Evolutionary conservation across 2,329 filamentous ascomycete species (phyloP), one percentile per base, ranked within the genome.

Genomic region (Ascochyta lentis): DNA sequence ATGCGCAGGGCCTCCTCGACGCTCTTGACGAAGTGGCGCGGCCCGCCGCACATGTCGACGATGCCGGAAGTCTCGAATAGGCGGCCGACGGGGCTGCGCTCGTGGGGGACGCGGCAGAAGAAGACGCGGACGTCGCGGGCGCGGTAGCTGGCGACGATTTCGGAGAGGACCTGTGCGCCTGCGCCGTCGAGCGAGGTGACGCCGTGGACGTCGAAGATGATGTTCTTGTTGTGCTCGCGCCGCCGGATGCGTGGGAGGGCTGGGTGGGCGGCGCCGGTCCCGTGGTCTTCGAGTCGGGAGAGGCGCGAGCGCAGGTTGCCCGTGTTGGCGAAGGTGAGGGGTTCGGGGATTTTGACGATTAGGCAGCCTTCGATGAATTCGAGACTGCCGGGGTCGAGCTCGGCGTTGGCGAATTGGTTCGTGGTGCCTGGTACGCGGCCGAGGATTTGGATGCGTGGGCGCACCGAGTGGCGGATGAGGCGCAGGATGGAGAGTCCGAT

Each of bases 121-220:
- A 90, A 93, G 8, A 95, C 89, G 2, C 86, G 80, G 1, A 94
- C 92, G 0, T 89, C 90, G 4, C 89, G 82, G 31, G 89, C 84
- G n/a, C 88, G 81, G 73, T 98, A 98, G 27, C 81, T 84, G 43
- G 86, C 81, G 15, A 99, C 91, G 64, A 98, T 98, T 76, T 98
- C 95, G 42, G 86, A 84, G 3, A 99, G 81, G 0, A 98, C 94
- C 77, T 98, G 95, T 0, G 91, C 90, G 1, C 94, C 95, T 0
- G 92, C 96, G 6, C 92, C 95, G 72, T 99, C 95, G 67, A 99
- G 87, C 26, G 89, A 90, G 0, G 93, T 96, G 3, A 99, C 95
- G n/a, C 95, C 95, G 66, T 98, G 94, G 7, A 98, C 92, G 72
- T 99, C 95, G 69, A 99, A 98, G 59, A 99, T 92, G 74, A 99